A percentile compares a stretch with the other conserved stretches of the same genome.
Conservation (phyloP, 345 rosid species). For the Syzygium aromaticum region DNA sequence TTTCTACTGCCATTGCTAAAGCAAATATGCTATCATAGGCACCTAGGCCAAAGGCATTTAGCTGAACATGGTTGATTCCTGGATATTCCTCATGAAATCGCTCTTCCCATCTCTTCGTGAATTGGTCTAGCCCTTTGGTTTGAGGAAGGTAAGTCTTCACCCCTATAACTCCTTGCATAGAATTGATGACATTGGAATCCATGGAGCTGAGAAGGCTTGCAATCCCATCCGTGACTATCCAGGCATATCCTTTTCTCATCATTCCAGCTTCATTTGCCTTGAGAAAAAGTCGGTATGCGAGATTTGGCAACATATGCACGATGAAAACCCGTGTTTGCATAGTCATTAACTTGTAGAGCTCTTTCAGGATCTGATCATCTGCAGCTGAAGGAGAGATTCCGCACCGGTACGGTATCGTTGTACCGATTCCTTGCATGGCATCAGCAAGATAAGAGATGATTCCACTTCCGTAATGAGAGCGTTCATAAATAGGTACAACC, state of each 20-base stretch:
- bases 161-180: conserved; percentile 38
- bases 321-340: conserved; percentile 50
- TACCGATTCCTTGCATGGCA: conserved; percentile 18
- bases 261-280: conserved; percentile 37
- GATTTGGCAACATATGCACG: conserved; percentile 27
- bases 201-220: neutral
- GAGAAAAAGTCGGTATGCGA: conserved; percentile 26
- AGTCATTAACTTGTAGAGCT: conserved; percentile 37
- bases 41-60: conserved; percentile 17
- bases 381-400: conserved; percentile 21
- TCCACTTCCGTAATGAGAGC: conserved; percentile 35
- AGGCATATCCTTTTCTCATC: conserved; percentile 51
- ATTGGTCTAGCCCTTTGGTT: conserved; percentile 5
- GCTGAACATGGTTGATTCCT: neutral
- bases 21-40: conserved; percentile 13
- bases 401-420: conserved; percentile 11
- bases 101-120: conserved; percentile 18
- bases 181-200: neutral
- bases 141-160: conserved; percentile 11
- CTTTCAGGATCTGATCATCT: conserved; percentile 24
- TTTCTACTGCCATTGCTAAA: conserved; percentile 3
- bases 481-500: conserved; percentile 22
- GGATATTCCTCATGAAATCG: conserved; percentile 12
- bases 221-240: conserved; percentile 33
- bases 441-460: conserved; percentile 26